These are phyloP conservation scores for Pugionium dolabratum DNA, from an alignment of 345 rosid genomes.

Conservation along the genomic window DNA sequence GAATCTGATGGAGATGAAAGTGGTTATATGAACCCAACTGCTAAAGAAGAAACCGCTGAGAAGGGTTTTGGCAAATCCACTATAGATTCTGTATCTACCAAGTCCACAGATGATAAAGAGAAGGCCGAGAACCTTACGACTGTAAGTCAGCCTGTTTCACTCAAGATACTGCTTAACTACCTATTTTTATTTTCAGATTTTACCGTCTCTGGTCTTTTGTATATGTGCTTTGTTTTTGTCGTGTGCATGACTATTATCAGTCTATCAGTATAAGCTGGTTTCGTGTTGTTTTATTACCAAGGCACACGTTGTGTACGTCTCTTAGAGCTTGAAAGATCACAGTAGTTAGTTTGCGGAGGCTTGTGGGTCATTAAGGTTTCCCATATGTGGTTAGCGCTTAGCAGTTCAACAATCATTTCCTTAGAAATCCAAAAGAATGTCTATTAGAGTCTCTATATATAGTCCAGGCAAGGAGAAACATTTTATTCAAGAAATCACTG, in stretches of 20 bases:
- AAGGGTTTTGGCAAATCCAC: constrained; percentile 38
- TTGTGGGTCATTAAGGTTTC: constrained; percentile 8
- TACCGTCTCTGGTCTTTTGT: constrained; percentile 1
- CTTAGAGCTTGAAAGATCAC: not conserved
- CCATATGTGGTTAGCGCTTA: not conserved
- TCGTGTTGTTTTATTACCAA: not conserved
- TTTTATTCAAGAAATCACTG: constrained; percentile 16
- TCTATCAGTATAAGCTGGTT: not conserved
- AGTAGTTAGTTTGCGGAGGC: not conserved
- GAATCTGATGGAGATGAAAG: constrained; percentile 48
- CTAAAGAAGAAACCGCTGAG: constrained; percentile 31
- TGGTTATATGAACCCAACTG: constrained; percentile 41
- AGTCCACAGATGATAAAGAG: constrained; percentile 43
- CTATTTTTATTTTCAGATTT: not conserved
- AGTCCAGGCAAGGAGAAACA: not conserved
- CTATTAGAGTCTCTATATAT: not conserved
- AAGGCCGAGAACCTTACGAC: constrained; percentile 35
- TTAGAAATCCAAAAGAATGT: not conserved
- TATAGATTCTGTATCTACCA: constrained; percentile 20
- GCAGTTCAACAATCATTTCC: not conserved
- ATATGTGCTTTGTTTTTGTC: not conserved
- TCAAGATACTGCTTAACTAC: not conserved
- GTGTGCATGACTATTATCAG: not conserved
- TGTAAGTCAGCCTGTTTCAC: constrained; percentile 37
- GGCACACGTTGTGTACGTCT: not conserved